Evolutionary conservation across 805 yeast genomes (phyloP).

Genomic region (Candida easanensis): DNA sequence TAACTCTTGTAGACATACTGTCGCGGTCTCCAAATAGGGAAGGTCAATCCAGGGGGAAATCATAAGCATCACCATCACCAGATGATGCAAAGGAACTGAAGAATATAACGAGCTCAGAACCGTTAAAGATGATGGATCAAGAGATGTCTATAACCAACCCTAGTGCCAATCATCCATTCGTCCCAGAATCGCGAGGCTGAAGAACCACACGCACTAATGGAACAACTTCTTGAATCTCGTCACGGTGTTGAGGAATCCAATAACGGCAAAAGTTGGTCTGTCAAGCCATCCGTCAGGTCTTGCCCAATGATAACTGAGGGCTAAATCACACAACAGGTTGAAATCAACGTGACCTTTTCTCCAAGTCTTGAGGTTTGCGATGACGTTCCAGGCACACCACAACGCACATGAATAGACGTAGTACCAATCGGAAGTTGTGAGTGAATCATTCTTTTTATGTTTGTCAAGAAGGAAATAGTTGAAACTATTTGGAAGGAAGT

Average conservation of each 20-base stretch:
- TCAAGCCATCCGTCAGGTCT: slow-evolving; percentile 16
- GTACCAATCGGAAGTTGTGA: slow-evolving; percentile 21
- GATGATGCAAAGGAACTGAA: too few species aligned
- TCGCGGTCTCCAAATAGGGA: too few species aligned
- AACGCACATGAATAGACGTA: slow-evolving; percentile 22
- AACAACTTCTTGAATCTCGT: slow-evolving; percentile 13
- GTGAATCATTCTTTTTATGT: slow-evolving; percentile 10
- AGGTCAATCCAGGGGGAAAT: too few species aligned
- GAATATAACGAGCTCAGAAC: too few species aligned
- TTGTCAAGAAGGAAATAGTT: slow-evolving; percentile 11
- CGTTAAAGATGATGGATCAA: too few species aligned
- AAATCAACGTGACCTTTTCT: slow-evolving; percentile 9
- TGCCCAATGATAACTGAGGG: slow-evolving; percentile 24
- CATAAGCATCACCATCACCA: too few species aligned
- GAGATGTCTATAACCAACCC: too few species aligned
- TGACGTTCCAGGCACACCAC: slow-evolving; percentile 18
- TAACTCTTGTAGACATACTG: too few species aligned
- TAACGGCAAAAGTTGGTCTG: slow-evolving; percentile 18
- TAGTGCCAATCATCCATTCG: background rate
- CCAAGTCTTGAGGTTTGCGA: slow-evolving; percentile 14
- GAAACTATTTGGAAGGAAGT: slow-evolving; percentile 15
- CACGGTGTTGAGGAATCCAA: slow-evolving; percentile 19
- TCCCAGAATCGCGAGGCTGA: background rate
- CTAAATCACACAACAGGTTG: slow-evolving; percentile 16
- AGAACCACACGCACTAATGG: background rate